phyloP scores from a whole-genome alignment of 495 filamentous ascomycete genomes.

The Tirmania nivea region DNA sequence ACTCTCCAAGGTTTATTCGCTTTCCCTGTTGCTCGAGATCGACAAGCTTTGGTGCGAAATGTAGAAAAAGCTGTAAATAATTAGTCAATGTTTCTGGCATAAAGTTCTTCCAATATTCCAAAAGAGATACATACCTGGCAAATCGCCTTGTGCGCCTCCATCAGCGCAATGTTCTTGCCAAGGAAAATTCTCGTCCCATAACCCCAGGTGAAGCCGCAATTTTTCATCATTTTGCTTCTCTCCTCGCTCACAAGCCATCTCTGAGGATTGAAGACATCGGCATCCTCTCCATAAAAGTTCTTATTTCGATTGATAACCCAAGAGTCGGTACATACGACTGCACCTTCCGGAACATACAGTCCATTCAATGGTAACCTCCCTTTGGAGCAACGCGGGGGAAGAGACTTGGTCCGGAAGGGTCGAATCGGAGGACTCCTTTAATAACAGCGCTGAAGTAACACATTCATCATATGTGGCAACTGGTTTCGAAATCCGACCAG shows the following conservation, averaged over 20 bases:
- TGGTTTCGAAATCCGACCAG: conserved; percentile 22
- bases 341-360: conserved; percentile 31
- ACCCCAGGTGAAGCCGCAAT: conserved; percentile 4
- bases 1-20: background rate
- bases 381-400: conserved; percentile 31
- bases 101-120: background rate
- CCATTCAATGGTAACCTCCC: conserved; percentile 33
- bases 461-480: conserved; percentile 28
- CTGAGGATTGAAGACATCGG: conserved; percentile 31
- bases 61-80: background rate
- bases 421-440: conserved; percentile 44
- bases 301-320: conserved; percentile 34
- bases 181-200: conserved; percentile 12
- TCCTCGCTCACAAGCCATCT: conserved; percentile 30
- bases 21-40: background rate
- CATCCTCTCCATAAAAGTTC: conserved; percentile 32
- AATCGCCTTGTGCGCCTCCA: conserved; percentile 10
- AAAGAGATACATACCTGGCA: background rate
- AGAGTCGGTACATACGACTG: conserved; percentile 37
- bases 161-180: conserved; percentile 13
- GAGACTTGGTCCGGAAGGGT: conserved; percentile 36
- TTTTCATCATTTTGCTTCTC: conserved; percentile 25
- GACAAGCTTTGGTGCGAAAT: background rate
- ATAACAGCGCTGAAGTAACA: conserved; percentile 43
- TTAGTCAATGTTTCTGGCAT: background rate